Base-by-base conservation (phyloP, 2,329 filamentous ascomycete genomes). In the Podosphaera xanthii region DNA sequence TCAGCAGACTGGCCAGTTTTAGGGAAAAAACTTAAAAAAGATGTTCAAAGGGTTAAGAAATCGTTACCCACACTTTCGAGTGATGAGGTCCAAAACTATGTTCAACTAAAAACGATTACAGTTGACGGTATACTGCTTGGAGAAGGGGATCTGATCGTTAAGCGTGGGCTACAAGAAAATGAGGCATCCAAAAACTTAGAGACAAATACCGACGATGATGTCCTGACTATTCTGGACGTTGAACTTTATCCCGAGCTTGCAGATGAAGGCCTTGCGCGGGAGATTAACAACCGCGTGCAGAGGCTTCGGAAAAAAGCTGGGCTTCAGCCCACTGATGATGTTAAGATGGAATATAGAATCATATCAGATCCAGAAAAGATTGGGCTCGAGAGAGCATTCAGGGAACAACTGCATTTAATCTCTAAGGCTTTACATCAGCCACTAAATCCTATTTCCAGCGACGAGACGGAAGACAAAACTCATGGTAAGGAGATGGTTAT, bases 11-110 rank as follows among this genome's bases (percentile, higher is more conserved):
- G 92, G 85, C 89, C 92, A 12, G 85, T 87, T 1, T 77, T 98
- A 14, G 92, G 92, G 64, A 95, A 95, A 79, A 97, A 97, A 75
- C 78, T 97, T 65, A 94, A 94, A 77, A 96, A 95, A 73, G 90
- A 96, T 67, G 87, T 89, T 64, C 81, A 83, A 64, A 87, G 85
- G 69, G 89, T 97, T 65, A 94, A 94, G 76, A 94, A 91, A 73
- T 89, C 87, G 1, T 74, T 98, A 53, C 90, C 90, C 4, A 76
- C 73, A 46, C 75, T 98, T 56, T 86, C 79, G 30, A 90, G 83
- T 64, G 81, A 87, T 9, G 80, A 95, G 64, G 88, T 95, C 61
- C 87, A 90, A 70, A 74, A 75, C 46, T 98, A 89, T 69, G 75
- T 92, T 48, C 73, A 78, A 49, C 78, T 81, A 14, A 86, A 85